A percentile compares a stretch with the other conserved stretches of the same genome.
These are phyloP conservation scores for Neophaeococcomyces mojaviensis DNA, from an alignment of 2,329 filamentous ascomycete species.

Conservation along the genomic window DNA sequence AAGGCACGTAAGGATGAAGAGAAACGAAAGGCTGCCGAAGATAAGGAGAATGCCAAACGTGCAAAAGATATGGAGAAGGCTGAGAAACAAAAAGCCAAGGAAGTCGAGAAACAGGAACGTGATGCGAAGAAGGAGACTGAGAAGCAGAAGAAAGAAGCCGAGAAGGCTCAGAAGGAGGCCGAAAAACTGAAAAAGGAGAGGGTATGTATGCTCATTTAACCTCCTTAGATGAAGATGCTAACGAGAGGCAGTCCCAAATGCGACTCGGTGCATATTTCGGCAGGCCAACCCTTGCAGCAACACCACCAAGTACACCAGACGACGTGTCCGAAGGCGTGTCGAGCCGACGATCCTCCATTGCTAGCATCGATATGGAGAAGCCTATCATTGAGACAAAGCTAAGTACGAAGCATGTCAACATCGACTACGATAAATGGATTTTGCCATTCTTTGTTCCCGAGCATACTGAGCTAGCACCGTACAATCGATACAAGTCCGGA, in stretches of 20 bases:
- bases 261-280: conserved; percentile 45
- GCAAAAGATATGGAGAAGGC: conserved; percentile 31
- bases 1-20: too few relatives aligned
- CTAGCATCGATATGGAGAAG: conserved; percentile 17
- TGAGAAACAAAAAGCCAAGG: conserved; percentile 35
- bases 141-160: conserved; percentile 31
- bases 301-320: conserved; percentile 19
- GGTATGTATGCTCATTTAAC: conserved; percentile 28
- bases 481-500: conserved; percentile 26
- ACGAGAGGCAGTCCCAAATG: conserved; percentile 38
- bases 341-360: conserved; percentile 22
- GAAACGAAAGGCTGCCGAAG: too few relatives aligned
- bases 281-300: conserved; percentile 30
- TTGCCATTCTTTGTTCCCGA: conserved; percentile 72
- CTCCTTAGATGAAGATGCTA: conserved; percentile 24
- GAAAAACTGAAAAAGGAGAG: conserved; percentile 39
- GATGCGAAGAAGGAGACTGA: conserved; percentile 38
- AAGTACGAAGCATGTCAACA: conserved; percentile 20
- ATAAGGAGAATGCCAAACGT: conserved; percentile 25
- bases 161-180: conserved; percentile 27
- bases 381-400: conserved; percentile 26
- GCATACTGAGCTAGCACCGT: conserved; percentile 62
- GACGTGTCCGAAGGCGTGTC: conserved; percentile 16
- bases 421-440: conserved; percentile 64
- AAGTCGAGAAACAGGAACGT: conserved; percentile 41